These are phyloP conservation scores for Curvularia spicifera DNA, from an alignment of 2,329 filamentous ascomycete genomes.

Conservation along the genomic window DNA sequence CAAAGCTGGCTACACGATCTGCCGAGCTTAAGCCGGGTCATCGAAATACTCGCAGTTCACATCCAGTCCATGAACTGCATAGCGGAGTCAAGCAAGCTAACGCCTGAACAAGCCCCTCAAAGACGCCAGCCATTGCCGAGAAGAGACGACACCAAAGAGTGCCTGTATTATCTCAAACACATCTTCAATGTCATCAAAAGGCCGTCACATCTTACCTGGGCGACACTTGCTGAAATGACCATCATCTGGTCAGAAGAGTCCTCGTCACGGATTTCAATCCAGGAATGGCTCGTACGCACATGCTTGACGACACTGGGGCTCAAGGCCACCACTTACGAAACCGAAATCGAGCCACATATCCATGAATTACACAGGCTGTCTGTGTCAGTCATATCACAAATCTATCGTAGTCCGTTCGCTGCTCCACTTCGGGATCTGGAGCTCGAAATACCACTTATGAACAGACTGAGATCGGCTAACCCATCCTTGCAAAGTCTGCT, in stretches of 20 bases:
- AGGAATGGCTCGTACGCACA: conserved; percentile 71
- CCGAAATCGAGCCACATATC: conserved; percentile 53
- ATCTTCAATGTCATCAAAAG: conserved; percentile 74
- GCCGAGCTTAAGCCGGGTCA: conserved; percentile 59
- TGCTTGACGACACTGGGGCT: conserved; percentile 68
- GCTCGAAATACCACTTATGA: conserved; percentile 73
- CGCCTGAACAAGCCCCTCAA: conserved; percentile 14
- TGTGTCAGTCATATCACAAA: conserved; percentile 68
- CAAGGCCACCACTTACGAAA: conserved; percentile 44
- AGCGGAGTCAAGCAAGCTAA: conserved; percentile 24
- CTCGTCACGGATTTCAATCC: conserved; percentile 59
- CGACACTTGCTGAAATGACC: conserved; percentile 69
- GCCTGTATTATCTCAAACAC: conserved; percentile 77
- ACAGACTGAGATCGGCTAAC: conserved; percentile 64
- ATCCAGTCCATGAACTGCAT: conserved; percentile 43
- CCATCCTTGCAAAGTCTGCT: conserved; percentile 77
- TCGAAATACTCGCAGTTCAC: conserved; percentile 45
- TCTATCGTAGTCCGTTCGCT: conserved; percentile 69
- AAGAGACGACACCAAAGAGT: conserved; percentile 74
- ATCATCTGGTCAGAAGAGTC: conserved; percentile 58
- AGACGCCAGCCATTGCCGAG: conserved; percentile 6
- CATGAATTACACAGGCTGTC: conserved; percentile 74
- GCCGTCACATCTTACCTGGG: conserved; percentile 73
- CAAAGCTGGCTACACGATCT: conserved; percentile 78
- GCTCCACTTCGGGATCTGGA: conserved; percentile 66